Percentiles rank a stretch among this genome's conserved stretches.
These are phyloP conservation scores for Cichorium intybus DNA, from an alignment of 140 eudicot genomes.

Conservation along the genomic window DNA sequence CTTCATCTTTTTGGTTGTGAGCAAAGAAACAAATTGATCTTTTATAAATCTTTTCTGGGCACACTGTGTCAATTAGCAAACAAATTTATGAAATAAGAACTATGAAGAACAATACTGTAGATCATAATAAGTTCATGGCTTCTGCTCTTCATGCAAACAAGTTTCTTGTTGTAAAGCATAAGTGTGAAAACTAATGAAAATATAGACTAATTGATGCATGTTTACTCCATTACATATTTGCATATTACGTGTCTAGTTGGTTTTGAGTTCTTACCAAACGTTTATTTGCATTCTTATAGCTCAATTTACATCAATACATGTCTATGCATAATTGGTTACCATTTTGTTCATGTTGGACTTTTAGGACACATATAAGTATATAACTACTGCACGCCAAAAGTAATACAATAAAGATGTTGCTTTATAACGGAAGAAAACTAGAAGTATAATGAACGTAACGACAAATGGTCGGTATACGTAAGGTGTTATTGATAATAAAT, in stretches of 20 bases:
- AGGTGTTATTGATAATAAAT: neutral
- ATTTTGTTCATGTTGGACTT: too few species aligned
- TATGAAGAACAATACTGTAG: neutral
- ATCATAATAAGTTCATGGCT: neutral
- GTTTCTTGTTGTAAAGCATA: neutral
- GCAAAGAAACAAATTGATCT: neutral
- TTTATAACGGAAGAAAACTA: neutral
- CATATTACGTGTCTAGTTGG: too few species aligned
- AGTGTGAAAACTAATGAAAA: neutral
- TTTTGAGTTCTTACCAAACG: too few species aligned
- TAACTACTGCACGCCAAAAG: too few species aligned
- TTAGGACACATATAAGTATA: too few species aligned
- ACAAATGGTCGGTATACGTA: neutral
- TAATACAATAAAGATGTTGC: neutral
- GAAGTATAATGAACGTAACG: neutral
- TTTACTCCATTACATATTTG: too few species aligned
- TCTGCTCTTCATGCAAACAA: neutral
- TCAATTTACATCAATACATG: too few species aligned
- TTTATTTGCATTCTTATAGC: too few species aligned
- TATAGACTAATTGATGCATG: too few species aligned
- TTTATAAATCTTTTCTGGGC: neutral
- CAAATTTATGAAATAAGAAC: neutral
- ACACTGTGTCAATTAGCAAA: neutral
- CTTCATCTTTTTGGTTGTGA: constrained; percentile 5
- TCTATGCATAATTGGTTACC: too few species aligned